Evolutionary conservation across 2,329 filamentous ascomycete species (phyloP), one percentile per base, ranked within the genome.

Genomic region (Colletotrichum tabaci): DNA sequence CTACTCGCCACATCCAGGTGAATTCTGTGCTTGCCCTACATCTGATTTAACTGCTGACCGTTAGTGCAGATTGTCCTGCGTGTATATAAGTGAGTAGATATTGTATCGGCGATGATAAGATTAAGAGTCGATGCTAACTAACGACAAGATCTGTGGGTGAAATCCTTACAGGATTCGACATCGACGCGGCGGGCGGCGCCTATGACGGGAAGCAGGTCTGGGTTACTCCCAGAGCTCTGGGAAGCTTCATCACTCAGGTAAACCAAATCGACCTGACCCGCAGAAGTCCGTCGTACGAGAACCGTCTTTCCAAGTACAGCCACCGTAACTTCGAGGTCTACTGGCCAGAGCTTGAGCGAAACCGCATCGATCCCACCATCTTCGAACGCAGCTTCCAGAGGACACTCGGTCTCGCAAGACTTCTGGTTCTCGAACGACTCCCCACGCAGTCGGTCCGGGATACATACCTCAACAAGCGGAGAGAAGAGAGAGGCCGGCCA

Each of bases 81-180:
- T 46, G 90, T 96, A 47, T 97, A 97, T 84, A 94, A 94, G 77
- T 95, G 92, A 0, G 83, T 97, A 56, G 93, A 97, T 38, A 12
- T 10, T 60, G 21, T 30, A 16, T 57, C 12, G 30, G 9, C 16
- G 18, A 53, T 21, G 23, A 79, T 85, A 40, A 21, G 5, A 13
- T n/a, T 13, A 62, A n/a, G 49, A 42, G 38, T 38, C n/a, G 16
- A 23, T n/a, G 21, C 38, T 63, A 23, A 63, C 40, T 46, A 7
- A 16, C 12, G 21, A 7, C 8, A 23, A 55, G 61, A 40, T 63
- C 61, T n/a, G 61, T 63, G 16, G 61, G 61, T 15, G 61, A 63
- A 79, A 95, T 97, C 46, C 86, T 97, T 30, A 94, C 94, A 3
- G 94, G 94, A 0, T 97, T 97, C 76, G 94, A 97, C 76, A 94